Percentiles rank a stretch among this genome's conserved stretches.
Conservation (phyloP, 768 basidiomycete species). For the Mycena crocata region DNA sequence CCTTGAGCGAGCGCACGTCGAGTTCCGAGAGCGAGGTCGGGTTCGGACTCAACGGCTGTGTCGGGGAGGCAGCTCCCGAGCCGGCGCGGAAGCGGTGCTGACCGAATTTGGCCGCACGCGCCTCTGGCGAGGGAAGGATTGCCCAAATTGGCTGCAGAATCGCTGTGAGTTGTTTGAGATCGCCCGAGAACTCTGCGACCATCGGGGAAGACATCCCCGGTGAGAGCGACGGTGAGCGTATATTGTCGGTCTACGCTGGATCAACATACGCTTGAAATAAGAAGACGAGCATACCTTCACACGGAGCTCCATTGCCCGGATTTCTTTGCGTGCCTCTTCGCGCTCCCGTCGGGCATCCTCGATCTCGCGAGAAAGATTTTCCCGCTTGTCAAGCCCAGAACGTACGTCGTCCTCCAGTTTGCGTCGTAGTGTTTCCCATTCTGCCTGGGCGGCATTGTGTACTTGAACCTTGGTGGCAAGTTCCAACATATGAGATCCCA, state of each 20-base stretch:
- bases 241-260: constrained; percentile 27
- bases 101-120: constrained; percentile 74
- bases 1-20: constrained; percentile 88
- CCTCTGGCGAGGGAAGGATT: constrained; percentile 86
- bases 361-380: constrained; percentile 60
- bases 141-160: constrained; percentile 82
- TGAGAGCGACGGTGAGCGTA: constrained; percentile 21
- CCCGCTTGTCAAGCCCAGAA: constrained; percentile 57
- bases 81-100: constrained; percentile 62
- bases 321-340: constrained; percentile 60
- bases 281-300: constrained; percentile 46
- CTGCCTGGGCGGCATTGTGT: constrained; percentile 55
- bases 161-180: constrained; percentile 67
- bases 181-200: constrained; percentile 41
- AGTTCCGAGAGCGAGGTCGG: constrained; percentile 78
- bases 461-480: constrained; percentile 58
- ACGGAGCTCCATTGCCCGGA: constrained; percentile 50
- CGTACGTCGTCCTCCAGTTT: constrained; percentile 64
- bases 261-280: not conserved
- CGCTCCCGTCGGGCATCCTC: constrained; percentile 64
- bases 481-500: constrained; percentile 64
- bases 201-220: constrained; percentile 39
- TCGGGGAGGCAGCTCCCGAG: constrained; percentile 53
- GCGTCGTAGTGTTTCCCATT: constrained; percentile 59
- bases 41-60: constrained; percentile 40